phyloP scores from a whole-genome alignment of 805 yeast species.

The Dipodascopsis uninucleata region DNA sequence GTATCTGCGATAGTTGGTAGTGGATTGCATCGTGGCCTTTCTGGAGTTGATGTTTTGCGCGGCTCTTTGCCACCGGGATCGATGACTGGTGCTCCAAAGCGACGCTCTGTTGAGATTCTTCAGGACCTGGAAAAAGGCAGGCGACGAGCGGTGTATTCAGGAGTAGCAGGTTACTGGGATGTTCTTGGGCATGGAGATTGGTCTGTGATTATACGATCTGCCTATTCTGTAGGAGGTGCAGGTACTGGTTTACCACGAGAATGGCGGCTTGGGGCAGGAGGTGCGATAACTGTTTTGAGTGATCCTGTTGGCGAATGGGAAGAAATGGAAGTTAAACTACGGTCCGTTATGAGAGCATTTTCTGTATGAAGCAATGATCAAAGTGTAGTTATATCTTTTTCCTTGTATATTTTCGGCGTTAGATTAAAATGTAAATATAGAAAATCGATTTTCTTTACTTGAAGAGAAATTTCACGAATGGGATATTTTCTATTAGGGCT shows the following conservation, averaged over 20 bases:
- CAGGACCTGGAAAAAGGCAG: slow-evolving; percentile 49
- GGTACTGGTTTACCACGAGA: slow-evolving; percentile 33
- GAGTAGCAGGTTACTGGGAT: slow-evolving; percentile 95
- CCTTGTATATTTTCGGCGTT: no score
- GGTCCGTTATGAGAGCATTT: slow-evolving; percentile 76
- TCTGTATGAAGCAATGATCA: slow-evolving; percentile 5
- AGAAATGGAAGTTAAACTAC: slow-evolving; percentile 79
- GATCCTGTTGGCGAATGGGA: slow-evolving; percentile 83
- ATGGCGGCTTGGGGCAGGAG: slow-evolving; percentile 97
- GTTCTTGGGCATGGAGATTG: slow-evolving; percentile 84
- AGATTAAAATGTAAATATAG: no score
- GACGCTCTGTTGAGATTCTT: slow-evolving; percentile 80
- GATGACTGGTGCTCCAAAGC: slow-evolving; percentile 99
- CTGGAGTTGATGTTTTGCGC: slow-evolving; percentile 75
- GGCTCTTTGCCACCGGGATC: slow-evolving; percentile 94
- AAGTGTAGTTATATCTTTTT: no score
- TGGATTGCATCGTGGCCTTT: slow-evolving; percentile 41
- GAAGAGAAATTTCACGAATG: no score
- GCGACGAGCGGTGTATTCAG: slow-evolving; percentile 83
- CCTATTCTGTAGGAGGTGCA: slow-evolving; percentile 62
- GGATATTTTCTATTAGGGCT: no score
- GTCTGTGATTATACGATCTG: slow-evolving; percentile 90
- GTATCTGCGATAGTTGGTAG: slow-evolving; percentile 82
- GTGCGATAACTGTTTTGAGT: slow-evolving; percentile 90
- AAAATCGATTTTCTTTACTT: no score